Evolutionary conservation across 371 early-diverging fungal species (phyloP).

Genomic region (Nematocida minor): DNA sequence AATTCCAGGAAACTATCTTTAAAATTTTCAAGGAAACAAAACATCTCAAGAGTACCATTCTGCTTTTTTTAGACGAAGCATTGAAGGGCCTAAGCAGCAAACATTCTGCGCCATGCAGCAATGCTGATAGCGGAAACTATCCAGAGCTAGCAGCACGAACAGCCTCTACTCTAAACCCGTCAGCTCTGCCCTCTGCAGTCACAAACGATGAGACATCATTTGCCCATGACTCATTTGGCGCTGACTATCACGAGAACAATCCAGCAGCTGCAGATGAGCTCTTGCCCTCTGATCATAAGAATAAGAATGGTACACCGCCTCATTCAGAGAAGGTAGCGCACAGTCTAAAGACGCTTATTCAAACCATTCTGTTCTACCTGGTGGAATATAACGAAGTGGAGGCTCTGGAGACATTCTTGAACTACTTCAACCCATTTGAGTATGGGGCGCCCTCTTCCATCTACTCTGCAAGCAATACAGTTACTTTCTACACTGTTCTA

Average conservation of each 20-base stretch:
- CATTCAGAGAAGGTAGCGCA: background rate
- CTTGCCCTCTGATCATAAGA: background rate
- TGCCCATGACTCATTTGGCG: no score
- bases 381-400: background rate
- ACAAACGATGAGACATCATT: no score
- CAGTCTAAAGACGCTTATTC: background rate
- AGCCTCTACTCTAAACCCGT: constrained; percentile 1
- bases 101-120: background rate
- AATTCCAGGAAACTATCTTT: background rate
- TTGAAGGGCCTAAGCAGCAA: background rate
- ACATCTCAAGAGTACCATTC: background rate
- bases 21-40: background rate
- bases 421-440: constrained; percentile 46
- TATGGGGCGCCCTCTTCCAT: background rate
- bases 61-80: background rate
- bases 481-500: constrained; percentile 20
- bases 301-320: background rate
- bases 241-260: no score
- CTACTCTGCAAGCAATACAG: background rate
- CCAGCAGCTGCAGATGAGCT: no score
- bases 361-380: background rate
- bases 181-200: background rate
- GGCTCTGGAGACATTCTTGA: constrained; percentile 1
- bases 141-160: background rate
- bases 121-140: background rate